Base-by-base conservation (phyloP, 2,329 filamentous ascomycete genomes). In the Escovopsis sp. region DNA sequence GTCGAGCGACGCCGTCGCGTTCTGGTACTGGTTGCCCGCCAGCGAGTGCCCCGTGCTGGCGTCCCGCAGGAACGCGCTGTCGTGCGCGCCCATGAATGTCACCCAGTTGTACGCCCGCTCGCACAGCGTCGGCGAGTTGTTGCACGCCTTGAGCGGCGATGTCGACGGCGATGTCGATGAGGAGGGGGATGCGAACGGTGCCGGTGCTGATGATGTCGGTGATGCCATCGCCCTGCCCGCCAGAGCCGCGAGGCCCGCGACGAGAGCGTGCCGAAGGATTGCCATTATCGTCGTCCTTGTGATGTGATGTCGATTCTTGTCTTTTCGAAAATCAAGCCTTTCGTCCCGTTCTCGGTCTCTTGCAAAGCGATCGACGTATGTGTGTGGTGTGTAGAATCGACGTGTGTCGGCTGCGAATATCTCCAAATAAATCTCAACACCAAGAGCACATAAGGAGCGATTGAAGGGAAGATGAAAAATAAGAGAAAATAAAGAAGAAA, bases 111-210 rank as follows among this genome's bases (percentile, higher is more conserved):
- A 91, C 15, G 73, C 64, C 48, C 75, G 75, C 47, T 64, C 66
- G 67, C 85, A 91, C 35, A 91, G 72, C 36, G 69, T 64, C 0
- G 83, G 82, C 1, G 82, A 86, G 67, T 89, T 89, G 65, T 91
- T 91, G 72, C 85, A 91, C 30, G 78, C 75, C 12, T 53, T 54
- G 19, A 55, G 51, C 5, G 47, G 41, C 8, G 39, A 40, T 12
- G 40, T 26, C 4, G 46, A 43, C n/a, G 39, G 35, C 9, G 48
- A 47, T 12, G 54, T 47, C 26, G 49, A 32, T 12, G 49, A 45
- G 15, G 44, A 19, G 19, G 36, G 6, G 8, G 28, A 9, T 32
- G 4, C 18, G 38, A 28, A 26, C 42, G 15, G 18, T 36, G 39
- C 23, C 23, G 23, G 26, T 18, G 41, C 18, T 12, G 36, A 32